Conservation (phyloP, 73 alveolate genomes). For the Symbiodinium natans region DNA sequence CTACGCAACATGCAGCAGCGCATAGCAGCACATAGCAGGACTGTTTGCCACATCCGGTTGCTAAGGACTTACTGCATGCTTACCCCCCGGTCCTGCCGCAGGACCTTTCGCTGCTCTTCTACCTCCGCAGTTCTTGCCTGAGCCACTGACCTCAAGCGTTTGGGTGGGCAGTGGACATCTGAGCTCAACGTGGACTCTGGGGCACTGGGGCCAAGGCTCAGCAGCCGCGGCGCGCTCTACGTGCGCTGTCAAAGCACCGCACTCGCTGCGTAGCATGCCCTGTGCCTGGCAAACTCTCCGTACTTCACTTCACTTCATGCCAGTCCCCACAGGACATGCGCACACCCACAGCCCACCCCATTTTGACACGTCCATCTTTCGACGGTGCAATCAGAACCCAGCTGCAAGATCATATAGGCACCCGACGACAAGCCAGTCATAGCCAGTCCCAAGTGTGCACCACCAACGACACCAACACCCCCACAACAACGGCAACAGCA, state of each 20-base stretch:
- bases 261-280: not conserved
- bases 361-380: no score
- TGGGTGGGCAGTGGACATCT: not conserved
- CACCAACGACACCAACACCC: no score
- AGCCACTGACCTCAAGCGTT: constrained; percentile 30
- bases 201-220: not conserved
- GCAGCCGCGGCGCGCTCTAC: constrained; percentile 62
- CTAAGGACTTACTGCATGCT: not conserved
- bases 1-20: no score
- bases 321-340: not conserved
- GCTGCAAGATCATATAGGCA: no score
- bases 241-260: constrained; percentile 4
- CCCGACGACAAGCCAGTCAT: no score
- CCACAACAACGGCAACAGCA: no score
- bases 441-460: no score
- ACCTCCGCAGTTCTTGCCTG: constrained; percentile 66
- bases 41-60: no score
- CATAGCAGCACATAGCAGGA: no score
- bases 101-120: constrained; percentile 33
- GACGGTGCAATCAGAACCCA: no score
- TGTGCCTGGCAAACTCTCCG: not conserved
- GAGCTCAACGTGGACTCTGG: not conserved
- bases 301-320: no score
- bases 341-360: no score
- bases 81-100: constrained; percentile 50